phyloP scores from a whole-genome alignment of 768 basidiomycete genomes.

The Suillus subalutaceus region DNA sequence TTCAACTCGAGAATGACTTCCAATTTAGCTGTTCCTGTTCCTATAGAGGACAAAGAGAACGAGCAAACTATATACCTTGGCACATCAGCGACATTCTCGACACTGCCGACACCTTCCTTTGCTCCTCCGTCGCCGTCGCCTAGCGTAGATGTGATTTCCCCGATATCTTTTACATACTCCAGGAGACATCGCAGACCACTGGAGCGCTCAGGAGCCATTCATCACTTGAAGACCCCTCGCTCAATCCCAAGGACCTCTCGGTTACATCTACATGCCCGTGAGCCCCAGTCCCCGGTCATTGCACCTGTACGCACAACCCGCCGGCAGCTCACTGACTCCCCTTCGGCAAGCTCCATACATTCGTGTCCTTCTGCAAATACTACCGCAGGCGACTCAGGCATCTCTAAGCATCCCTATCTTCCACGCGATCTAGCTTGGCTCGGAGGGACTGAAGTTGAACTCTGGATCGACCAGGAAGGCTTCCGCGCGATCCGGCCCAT shows the following conservation, averaged over 20 bases:
- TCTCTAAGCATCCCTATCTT: conserved; percentile 25
- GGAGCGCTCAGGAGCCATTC: conserved; percentile 35
- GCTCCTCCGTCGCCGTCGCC: conserved; percentile 34
- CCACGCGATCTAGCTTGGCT: conserved; percentile 55
- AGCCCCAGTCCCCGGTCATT: background rate
- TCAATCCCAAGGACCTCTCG: conserved; percentile 17
- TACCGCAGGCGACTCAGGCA: conserved; percentile 12
- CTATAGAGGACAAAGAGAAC: conserved; percentile 19
- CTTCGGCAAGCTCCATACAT: conserved; percentile 11
- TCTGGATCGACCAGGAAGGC: conserved; percentile 85
- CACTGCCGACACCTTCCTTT: conserved; percentile 29
- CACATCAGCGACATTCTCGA: conserved; percentile 29
- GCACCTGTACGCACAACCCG: conserved; percentile 10
- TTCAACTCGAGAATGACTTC: conserved; percentile 9
- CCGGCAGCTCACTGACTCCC: conserved; percentile 20
- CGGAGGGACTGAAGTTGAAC: conserved; percentile 52
- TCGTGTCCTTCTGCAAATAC: conserved; percentile 8
- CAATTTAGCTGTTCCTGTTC: conserved; percentile 16
- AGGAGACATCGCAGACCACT: conserved; percentile 33
- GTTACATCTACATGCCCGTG: background rate
- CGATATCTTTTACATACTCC: conserved; percentile 22
- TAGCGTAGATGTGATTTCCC: conserved; percentile 27
- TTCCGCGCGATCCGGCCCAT: conserved; percentile 64
- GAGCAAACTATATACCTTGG: conserved; percentile 19
- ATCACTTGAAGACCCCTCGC: conserved; percentile 14